Percentiles rank a stretch among this genome's conserved stretches.
Conservation (phyloP, 345 rosid species). For the Eucalyptus dawsonii region DNA sequence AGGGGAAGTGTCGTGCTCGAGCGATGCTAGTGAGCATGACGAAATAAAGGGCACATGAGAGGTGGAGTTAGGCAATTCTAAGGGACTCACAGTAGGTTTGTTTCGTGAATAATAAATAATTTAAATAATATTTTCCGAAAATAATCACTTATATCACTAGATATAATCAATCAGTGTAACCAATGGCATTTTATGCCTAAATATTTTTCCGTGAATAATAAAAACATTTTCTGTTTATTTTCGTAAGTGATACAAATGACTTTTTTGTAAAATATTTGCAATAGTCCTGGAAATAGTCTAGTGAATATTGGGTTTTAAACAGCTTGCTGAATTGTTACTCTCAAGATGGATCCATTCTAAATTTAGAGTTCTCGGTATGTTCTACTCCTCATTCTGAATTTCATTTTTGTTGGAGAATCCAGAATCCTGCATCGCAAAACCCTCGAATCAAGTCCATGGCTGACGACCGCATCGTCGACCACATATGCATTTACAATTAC, state of each 20-base stretch:
- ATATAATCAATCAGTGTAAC: no score
- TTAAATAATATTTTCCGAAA: accelerated
- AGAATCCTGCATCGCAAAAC: not conserved
- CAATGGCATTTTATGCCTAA: no score
- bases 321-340: not conserved
- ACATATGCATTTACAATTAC: no score
- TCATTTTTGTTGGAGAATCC: not conserved
- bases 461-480: no score
- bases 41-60: not conserved
- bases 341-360: not conserved
- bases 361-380: not conserved
- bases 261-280: no score
- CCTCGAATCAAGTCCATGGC: not conserved
- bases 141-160: no score
- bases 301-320: not conserved
- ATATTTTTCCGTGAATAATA: no score
- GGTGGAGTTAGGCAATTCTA: not conserved
- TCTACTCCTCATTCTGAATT: not conserved
- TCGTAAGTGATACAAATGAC: no score
- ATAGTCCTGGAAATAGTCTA: no score
- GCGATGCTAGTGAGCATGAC: not conserved
- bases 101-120: no score
- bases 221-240: no score
- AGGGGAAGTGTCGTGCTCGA: not conserved
- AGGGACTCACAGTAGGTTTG: not conserved